Evolutionary conservation across 192 early-diverging fungal genomes (phyloP).

Genomic region (Coemansia sp.): DNA sequence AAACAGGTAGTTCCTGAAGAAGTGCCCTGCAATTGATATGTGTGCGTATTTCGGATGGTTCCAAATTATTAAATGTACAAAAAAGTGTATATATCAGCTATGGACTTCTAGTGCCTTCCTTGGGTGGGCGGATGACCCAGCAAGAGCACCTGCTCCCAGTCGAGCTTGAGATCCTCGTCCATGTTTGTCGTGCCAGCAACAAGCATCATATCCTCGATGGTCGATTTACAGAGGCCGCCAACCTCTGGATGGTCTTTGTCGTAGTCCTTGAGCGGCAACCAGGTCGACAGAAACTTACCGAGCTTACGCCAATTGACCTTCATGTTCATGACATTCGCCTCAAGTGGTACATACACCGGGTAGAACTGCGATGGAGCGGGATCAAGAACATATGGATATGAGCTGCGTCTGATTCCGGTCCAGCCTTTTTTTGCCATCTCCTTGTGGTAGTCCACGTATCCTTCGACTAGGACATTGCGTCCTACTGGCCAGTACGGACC

Average conservation of each 20-base stretch:
- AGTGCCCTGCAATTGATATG: too few relatives aligned
- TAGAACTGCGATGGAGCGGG: constrained; percentile 11
- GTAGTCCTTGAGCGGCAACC: constrained; percentile 16
- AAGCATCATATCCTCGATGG: too few relatives aligned
- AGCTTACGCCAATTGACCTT: constrained; percentile 28
- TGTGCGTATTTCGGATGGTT: too few relatives aligned
- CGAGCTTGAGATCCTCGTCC: too few relatives aligned
- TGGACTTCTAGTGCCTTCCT: too few relatives aligned
- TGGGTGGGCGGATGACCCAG: too few relatives aligned
- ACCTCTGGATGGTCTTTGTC: constrained; percentile 30
- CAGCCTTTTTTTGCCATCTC: constrained; percentile 14
- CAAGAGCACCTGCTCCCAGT: too few relatives aligned
- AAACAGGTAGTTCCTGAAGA: too few relatives aligned
- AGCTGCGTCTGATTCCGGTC: constrained; percentile 18
- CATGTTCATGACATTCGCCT: constrained; percentile 24
- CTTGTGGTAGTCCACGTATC: constrained; percentile 29
- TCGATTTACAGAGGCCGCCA: too few relatives aligned
- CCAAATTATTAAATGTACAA: too few relatives aligned
- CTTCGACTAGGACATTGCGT: constrained; percentile 23
- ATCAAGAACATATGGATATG: constrained; percentile 20
- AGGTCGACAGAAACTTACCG: constrained; percentile 18
- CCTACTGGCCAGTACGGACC: constrained; percentile 35
- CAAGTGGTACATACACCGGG: constrained; percentile 8
- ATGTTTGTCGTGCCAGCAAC: too few relatives aligned
- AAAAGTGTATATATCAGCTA: too few relatives aligned